These are phyloP conservation scores for Saturnispora ahearnii DNA, from an alignment of 805 yeast genomes.

Conservation along the genomic window DNA sequence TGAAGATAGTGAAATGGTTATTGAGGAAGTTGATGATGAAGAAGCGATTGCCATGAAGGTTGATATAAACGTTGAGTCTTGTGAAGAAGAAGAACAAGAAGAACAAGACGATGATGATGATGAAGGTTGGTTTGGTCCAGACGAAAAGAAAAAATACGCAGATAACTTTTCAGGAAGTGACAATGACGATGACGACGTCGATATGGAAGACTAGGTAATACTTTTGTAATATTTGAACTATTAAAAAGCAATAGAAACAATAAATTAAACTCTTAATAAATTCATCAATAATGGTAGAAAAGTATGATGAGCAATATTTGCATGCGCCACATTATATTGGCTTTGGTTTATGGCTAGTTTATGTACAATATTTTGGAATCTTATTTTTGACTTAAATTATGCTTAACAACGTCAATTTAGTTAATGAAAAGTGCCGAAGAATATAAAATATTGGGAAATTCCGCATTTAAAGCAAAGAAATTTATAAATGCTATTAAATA, in stretches of 20 bases:
- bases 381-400: neutral
- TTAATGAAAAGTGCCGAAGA: neutral
- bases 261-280: neutral
- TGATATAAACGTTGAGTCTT: slow-evolving; percentile 23
- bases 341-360: neutral
- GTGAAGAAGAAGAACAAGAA: slow-evolving; percentile 20
- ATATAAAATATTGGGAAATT: neutral
- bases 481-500: slow-evolving; percentile 24
- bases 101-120: slow-evolving; percentile 29
- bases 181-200: slow-evolving; percentile 24
- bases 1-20: slow-evolving; percentile 23
- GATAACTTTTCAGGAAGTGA: slow-evolving; percentile 32
- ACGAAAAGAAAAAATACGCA: slow-evolving; percentile 21
- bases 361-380: neutral
- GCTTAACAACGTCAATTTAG: neutral
- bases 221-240: neutral
- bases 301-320: neutral
- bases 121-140: slow-evolving; percentile 30
- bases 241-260: neutral
- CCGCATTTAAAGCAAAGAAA: neutral
- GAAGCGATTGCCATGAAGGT: slow-evolving; percentile 12
- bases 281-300: neutral
- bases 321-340: neutral
- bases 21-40: slow-evolving; percentile 18
- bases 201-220: slow-evolving; percentile 1